A percentile compares a stretch with the other conserved stretches of the same genome.
Evolutionary conservation across 106 monocot genomes (phyloP).

Genomic region (Dioscorea alata): DNA sequence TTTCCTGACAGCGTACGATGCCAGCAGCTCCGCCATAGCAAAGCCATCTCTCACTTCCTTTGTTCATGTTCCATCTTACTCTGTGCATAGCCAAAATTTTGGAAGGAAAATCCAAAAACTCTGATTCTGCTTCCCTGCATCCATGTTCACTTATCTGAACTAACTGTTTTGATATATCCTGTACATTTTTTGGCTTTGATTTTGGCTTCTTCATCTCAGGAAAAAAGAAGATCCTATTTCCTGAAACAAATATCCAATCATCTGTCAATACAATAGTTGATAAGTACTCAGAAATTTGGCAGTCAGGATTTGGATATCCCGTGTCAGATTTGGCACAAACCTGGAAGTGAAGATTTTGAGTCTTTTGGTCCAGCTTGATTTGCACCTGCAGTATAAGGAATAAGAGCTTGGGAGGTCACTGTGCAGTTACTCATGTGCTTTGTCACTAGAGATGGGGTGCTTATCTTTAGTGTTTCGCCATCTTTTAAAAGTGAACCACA

Average conservation of each 20-base stretch:
- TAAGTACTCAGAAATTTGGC: neutral
- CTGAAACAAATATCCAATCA: neutral
- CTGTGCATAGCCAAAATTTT: constrained; percentile 75
- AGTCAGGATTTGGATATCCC: neutral
- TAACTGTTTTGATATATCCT: neutral
- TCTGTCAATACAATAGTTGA: neutral
- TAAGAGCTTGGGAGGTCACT: too few relatives aligned
- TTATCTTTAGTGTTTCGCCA: constrained; percentile 27
- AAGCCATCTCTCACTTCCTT: constrained; percentile 79
- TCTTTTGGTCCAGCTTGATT: constrained; percentile 5
- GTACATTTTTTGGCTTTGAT: neutral
- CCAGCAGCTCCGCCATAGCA: constrained; percentile 94
- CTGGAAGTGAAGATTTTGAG: constrained; percentile 2
- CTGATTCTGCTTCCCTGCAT: neutral
- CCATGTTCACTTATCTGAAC: neutral
- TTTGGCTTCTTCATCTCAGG: neutral
- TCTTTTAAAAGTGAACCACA: constrained; percentile 46
- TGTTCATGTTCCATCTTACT: constrained; percentile 89
- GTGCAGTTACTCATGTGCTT: too few relatives aligned
- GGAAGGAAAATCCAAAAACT: constrained; percentile 41
- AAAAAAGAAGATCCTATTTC: constrained; percentile 3
- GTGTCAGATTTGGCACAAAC: constrained; percentile 7
- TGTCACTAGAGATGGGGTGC: constrained; percentile 2
- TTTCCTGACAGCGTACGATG: constrained; percentile 68
- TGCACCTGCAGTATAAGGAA: neutral